Base-by-base conservation (phyloP, 257 asterid genomes). In the Salvia hispanica region DNA sequence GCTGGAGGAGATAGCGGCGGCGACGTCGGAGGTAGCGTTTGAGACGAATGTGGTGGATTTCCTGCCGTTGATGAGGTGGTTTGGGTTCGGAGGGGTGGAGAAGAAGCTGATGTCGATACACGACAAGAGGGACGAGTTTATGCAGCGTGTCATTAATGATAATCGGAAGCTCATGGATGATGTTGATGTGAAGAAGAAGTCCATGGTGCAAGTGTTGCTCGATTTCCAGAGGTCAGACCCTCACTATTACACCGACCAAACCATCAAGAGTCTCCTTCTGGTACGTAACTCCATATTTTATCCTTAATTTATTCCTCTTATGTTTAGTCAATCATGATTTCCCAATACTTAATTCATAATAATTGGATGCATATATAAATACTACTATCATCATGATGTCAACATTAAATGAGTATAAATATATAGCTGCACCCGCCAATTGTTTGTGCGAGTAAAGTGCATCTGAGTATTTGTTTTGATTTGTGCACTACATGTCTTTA, bases 11-110 rank as follows among this genome's bases (percentile, higher is more conserved):
- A 82, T 78, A 59, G 70, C 60, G 12, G 39, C 39, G 1, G 85
- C 82, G 73, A 85, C 84, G 7, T 39, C 85, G 7, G 70, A 48
- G 48, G 74, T 85, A 64, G 84, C 90, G 6, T 69, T 75, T 31
- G 84, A 77, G 68, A 81, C 91, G 15, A 85, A 80, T 7, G 81
- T 82, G n/a, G 86, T 80, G 21, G 88, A 85, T 70, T 76, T 37
- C 48, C 44, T 85, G 79, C 91, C 91, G 4, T 42, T 82, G 33
- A 79, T 85, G 88, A 58, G 68, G 58, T 85, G 88, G 88, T 80
- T 85, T n/a, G 85, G 88, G 48, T 82, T 72, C 62, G 60, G 67
- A 33, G 56, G 73, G 3, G 81, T 81, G 13, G 86, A 78, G 45
- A 83, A 65, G 57, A 82, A 70, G 66, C 11, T 85, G 79, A 64